A percentile compares a stretch with the other conserved stretches of the same genome.
These are phyloP conservation scores for Papilionanthe hybrid DNA, from an alignment of 116 monocot species.

Conservation along the genomic window DNA sequence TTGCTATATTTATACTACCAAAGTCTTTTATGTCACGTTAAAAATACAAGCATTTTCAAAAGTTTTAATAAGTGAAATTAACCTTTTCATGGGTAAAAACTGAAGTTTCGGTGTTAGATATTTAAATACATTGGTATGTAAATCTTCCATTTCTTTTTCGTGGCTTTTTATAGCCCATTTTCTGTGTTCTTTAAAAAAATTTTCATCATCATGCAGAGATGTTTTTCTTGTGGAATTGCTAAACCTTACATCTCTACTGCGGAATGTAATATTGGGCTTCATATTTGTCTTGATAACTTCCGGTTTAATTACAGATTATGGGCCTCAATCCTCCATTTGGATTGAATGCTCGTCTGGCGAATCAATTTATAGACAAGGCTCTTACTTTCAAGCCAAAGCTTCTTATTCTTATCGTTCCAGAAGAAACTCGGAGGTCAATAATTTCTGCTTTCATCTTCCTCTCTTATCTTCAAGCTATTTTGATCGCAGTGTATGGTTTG, in stretches of 20 bases:
- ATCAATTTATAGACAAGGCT: slow-evolving; percentile 54
- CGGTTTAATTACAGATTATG: slow-evolving; percentile 31
- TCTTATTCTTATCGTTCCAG: slow-evolving; percentile 48
- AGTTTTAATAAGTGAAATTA: too few species aligned
- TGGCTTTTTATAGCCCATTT: background rate
- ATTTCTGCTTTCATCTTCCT: background rate
- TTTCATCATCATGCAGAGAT: background rate
- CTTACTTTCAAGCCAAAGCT: slow-evolving; percentile 52
- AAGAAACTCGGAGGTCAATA: slow-evolving; percentile 37
- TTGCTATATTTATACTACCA: too few species aligned
- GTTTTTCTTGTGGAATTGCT: background rate
- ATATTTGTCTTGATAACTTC: background rate
- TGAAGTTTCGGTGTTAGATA: too few species aligned
- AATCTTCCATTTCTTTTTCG: too few species aligned
- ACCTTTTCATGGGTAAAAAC: too few species aligned
- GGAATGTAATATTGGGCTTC: background rate
- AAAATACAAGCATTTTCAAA: too few species aligned
- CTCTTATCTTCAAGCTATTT: background rate
- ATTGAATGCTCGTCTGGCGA: slow-evolving; percentile 31
- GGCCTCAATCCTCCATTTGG: slow-evolving; percentile 61
- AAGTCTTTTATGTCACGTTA: too few species aligned
- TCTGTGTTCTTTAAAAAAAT: background rate
- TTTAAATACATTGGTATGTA: too few species aligned
- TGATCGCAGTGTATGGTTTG: background rate
- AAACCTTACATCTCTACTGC: background rate